These are phyloP conservation scores for Pistacia atlantica DNA, from an alignment of 345 rosid genomes.

Conservation along the genomic window DNA sequence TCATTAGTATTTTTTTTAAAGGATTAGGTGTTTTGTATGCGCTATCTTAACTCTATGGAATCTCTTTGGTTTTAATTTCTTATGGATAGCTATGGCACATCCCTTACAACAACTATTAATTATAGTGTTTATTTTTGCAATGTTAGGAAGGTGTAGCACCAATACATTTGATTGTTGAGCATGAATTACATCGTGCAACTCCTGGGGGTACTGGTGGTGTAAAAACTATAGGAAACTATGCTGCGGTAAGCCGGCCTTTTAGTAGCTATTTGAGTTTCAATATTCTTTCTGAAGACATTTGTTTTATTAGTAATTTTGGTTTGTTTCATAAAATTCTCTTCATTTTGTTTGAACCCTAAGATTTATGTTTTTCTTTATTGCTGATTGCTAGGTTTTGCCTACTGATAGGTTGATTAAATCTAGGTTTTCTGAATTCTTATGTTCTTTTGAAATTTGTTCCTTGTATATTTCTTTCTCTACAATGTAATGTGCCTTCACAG, in stretches of 20 bases:
- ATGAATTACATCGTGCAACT: conserved; percentile 81
- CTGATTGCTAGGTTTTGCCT: background rate
- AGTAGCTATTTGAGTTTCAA: background rate
- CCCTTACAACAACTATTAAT: background rate
- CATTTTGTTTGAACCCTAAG: background rate
- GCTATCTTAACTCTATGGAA: background rate
- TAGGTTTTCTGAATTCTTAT: background rate
- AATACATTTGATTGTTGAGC: conserved; percentile 59
- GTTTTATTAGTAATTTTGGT: background rate
- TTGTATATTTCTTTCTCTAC: background rate
- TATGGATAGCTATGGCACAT: background rate
- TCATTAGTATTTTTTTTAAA: background rate
- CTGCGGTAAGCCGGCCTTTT: conserved; percentile 58
- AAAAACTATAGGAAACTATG: conserved; percentile 92
- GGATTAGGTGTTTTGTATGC: background rate
- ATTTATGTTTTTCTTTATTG: background rate
- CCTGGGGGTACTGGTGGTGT: conserved; percentile 99
- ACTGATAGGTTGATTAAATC: background rate
- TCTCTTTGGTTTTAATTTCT: background rate
- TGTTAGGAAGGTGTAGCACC: conserved; percentile 89
- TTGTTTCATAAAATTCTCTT: background rate
- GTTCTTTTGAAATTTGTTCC: background rate
- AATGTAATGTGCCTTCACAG: background rate
- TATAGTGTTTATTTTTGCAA: conserved; percentile 5
- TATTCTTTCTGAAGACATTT: background rate